Evolutionary conservation across 495 filamentous ascomycete species (phyloP), one percentile per base, ranked within the genome.

Genomic region (Aspergillus affinis): DNA sequence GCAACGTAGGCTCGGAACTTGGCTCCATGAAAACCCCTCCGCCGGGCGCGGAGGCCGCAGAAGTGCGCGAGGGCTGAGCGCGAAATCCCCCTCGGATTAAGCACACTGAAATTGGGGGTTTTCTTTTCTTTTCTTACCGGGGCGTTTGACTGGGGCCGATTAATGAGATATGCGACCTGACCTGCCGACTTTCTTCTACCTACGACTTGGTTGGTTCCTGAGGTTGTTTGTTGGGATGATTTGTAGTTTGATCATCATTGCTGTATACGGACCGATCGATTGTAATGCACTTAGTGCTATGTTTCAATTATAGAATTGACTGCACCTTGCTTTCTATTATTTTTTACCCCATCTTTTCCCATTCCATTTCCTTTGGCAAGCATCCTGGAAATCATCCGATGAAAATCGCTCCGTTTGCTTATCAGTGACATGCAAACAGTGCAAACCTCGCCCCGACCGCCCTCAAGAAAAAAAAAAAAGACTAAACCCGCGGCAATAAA

Each of bases 1-100:
- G 87, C 67, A 88, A 86, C 32, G 86, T 82, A 62, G 89, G 84
- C 2, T 83, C 88, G 23, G 91, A 93, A 69, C 68, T 93, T 41
- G 80, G 84, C 18, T 73, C 75, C 21, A 86, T 89, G 61, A 76
- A 81, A 26, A 55, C 61, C 0, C 67, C 73, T 21, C 51, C 63
- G 17, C 50, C 71, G 18, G 62, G 59, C 47, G 63, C 67, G 36
- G 65, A 68, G 17, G 17, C 21, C 17, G 58, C 72, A 6, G 75
- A 79, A 26, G 66, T 60, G 27, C 59, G 54, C 30, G 67, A 57
- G 53, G 67, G 67, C 50, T 72, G 59, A 69, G 51, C 58, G 54
- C 54, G 17, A 17, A 41, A 4, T 41, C 36, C 13, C 13, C 36
- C 6, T 41, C 36, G 36, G 2, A 41, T 17, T 41, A 6, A 17